Base-by-base conservation (phyloP, 2,329 filamentous ascomycete species). In the Neocatenulostroma microsporum region DNA sequence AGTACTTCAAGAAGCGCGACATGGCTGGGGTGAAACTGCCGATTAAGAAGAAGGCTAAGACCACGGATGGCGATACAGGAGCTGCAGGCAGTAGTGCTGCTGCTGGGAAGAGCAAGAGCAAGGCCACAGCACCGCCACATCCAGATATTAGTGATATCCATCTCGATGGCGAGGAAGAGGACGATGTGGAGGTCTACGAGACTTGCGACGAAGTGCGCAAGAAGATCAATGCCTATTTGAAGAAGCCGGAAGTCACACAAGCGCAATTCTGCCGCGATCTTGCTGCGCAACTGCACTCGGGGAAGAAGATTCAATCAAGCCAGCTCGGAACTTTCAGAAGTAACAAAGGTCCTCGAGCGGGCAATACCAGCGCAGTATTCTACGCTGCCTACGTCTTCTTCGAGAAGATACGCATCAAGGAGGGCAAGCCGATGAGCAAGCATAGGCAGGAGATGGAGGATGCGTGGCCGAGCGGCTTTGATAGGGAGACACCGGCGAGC, bases 311-410 rank as follows among this genome's bases (percentile, higher is more conserved):
- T n/a, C 30, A 33, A 23, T 15, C 17, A 15, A 11, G 17, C 3
- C 18, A 20, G 5, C 60, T 76, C 18, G 61, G 61, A 28, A 56
- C 61, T 26, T 77, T 77, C 46, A 61, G 73, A 34, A 51, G 51
- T 8, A 69, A 70, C 46, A 69, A 66, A 39, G 73, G 72, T 0
- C 39, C 63, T 0, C 57, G 53, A 5, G 60, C 61, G 3, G 74
- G 73, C 5, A 70, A 70, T 38, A 68, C 62, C 2, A 68, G 59
- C 39, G 43, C 45, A 10, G 57, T 69, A 0, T 78, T 68, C 48
- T 77, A 78, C 45, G 67, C 65, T 3, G 63, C 61, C 0, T 78
- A 78, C 48, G 64, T 74, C 14, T 76, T 69, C 52, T 78, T 78
- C 47, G 73, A 79, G 58, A 78, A 77, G 60, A 44, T 70, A 46